Base-by-base conservation (phyloP, 148 eudicot genomes). In the Talinum fruticosum region DNA sequence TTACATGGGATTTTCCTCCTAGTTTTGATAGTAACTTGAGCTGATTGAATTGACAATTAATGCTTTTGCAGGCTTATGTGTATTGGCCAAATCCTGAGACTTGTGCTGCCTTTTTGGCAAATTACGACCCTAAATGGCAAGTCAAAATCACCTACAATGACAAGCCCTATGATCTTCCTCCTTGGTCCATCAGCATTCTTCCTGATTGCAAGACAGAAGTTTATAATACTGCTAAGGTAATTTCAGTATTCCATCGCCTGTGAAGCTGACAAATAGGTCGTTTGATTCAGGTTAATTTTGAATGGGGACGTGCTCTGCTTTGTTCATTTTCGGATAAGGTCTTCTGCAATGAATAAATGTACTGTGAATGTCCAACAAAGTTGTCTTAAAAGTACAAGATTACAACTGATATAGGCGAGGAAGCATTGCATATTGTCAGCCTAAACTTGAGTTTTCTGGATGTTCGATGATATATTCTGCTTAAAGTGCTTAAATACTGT, bases 141-240 rank as follows among this genome's bases (percentile, higher is more conserved):
- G 88, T 82, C 6, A 91, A 80, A 78, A 81, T 96, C 71, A 89
- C 85, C 14, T 93, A 81, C 64, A 82, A 68, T 19, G 90, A 90
- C 44, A 28, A 35, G 77, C 83, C 85, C 79, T 91, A 86, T 75
- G 83, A 96, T 15, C 80, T 96, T 45, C 97, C 97, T 71, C 88
- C 99, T 82, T 96, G 99, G 99, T 96, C 99, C 30, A 57, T 96
- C 81, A 93, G 97, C 85, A 96, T 96, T 75, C 94, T 96, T 24
- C 97, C 93, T 38, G 93, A 91, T 76, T 96, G 99, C 87, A 93
- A 90, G 79, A 88, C 71, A 75, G 97, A 57, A 74, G 93, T 85
- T 49, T 96, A 87, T 80, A 95, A 96, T 91, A 96, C 97, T 37
- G 99, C 97, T 57, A 87, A 72, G 84, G 99, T 91, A 86, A 81